Evolutionary conservation across 2,329 filamentous ascomycete genomes (phyloP), one percentile per base, ranked within the genome.

Genomic region (Colletotrichum orchidophilum): DNA sequence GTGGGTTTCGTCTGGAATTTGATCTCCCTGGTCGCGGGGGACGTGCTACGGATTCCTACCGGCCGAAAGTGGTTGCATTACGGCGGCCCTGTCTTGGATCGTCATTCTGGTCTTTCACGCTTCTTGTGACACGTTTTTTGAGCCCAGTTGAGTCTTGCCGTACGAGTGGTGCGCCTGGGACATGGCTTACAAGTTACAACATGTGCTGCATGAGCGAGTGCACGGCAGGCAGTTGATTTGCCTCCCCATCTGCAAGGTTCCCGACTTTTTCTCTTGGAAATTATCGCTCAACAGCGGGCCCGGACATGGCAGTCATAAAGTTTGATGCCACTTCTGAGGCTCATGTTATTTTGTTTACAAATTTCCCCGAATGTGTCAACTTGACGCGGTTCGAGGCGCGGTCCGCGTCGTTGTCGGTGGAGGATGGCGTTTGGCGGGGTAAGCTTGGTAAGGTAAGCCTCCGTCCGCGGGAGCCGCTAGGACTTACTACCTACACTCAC

Each of bases 261-360:
- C 39, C 39, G 13, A 18, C 39, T 49, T 26, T n/a, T n/a, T 15
- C 13, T 60, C 39, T 21, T 15, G 21, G 33, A 52, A 33, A n/a
- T 46, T 42, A 42, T 59, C 62, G 24, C n/a, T 15, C 42, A 64
- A 29, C 21, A 53, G 24, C 42, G 26, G 35, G 31, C n/a, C 50
- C 27, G 33, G 7, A 11, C 21, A 29, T 39, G 35, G 24, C 24
- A 21, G 31, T 15, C 12, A 29, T 7, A 42, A 39, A 24, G 39
- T 31, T 24, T 12, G 39, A 50, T 58, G 27, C 52, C 12, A 31
- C 42, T 39, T 18, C 26, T 39, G 29, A 46, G 18, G 39, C 15
- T 46, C 39, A 46, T 27, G 6, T 54, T 55, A 55, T 66, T 66
- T 70, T 67, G 63, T 67, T 67, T 67, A 70, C 64, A 42, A 68